These are phyloP conservation scores for Colletotrichum sp. DNA, from an alignment of 2,329 filamentous ascomycete species.

Conservation along the genomic window DNA sequence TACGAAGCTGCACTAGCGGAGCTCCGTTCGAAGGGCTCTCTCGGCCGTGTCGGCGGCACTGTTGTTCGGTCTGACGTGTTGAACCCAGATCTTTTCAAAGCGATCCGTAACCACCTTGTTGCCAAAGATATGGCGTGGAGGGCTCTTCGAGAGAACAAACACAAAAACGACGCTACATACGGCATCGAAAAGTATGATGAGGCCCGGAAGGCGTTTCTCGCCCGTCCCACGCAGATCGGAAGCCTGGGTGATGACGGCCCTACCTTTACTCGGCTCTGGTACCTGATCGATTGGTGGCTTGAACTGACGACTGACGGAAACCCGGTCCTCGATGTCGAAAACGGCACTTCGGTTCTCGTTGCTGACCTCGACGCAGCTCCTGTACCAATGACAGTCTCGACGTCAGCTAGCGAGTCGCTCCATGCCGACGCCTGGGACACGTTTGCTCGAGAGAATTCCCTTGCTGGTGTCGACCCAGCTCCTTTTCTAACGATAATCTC, in stretches of 20 bases:
- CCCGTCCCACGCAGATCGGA: not conserved
- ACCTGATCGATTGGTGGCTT: not conserved
- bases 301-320: not conserved
- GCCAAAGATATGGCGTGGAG: no score
- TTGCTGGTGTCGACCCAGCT: not conserved
- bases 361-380: not conserved
- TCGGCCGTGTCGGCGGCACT: no score
- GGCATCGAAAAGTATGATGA: not conserved
- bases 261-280: not conserved
- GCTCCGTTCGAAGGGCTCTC: no score
- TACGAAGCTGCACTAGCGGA: no score
- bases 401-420: not conserved
- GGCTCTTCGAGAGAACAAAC: no score
- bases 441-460: not conserved
- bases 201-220: not conserved
- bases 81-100: not conserved
- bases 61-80: no score
- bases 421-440: not conserved
- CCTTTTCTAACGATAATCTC: no score
- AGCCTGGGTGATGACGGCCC: not conserved
- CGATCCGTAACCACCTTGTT: no score
- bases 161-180: not conserved
- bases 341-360: not conserved
- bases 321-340: not conserved
- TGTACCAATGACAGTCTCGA: not conserved